A percentile compares a stretch with the other conserved stretches of the same genome.
phyloP scores from a whole-genome alignment of 2,329 filamentous ascomycete species.

The Aureobasidium sp. region DNA sequence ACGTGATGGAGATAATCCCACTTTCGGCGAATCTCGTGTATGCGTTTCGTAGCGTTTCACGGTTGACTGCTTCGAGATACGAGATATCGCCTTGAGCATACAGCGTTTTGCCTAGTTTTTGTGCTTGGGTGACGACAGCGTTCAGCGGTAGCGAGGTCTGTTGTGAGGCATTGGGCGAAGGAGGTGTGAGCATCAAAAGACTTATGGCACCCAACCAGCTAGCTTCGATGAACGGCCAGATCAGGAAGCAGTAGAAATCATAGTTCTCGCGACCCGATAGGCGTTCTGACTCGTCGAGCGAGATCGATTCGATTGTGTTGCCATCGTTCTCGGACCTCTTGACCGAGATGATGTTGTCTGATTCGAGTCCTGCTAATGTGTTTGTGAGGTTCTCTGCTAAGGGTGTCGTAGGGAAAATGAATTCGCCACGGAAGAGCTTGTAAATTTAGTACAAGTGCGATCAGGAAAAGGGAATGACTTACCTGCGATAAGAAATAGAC shows the following conservation, averaged over 20 bases:
- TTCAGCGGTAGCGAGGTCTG: constrained; percentile 62
- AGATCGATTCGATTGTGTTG: constrained; percentile 55
- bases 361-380: constrained; percentile 67
- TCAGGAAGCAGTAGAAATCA: constrained; percentile 97
- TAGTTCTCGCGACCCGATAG: constrained; percentile 81
- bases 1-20: constrained; percentile 64
- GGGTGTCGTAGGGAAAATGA: constrained; percentile 89
- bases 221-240: constrained; percentile 97
- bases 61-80: constrained; percentile 98
- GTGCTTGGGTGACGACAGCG: constrained; percentile 67
- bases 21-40: constrained; percentile 85
- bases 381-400: constrained; percentile 70
- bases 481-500: constrained; percentile 75
- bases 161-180: constrained; percentile 25
- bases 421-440: constrained; percentile 84
- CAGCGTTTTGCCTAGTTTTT: constrained; percentile 81
- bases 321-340: constrained; percentile 41
- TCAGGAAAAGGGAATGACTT: constrained; percentile 13
- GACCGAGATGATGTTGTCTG: constrained; percentile 66
- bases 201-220: constrained; percentile 86
- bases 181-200: constrained; percentile 76
- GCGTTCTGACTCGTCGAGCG: constrained; percentile 68
- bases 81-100: constrained; percentile 96
- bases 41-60: constrained; percentile 91
- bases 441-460: neutral